These are phyloP conservation scores for Tylopilus sp. DNA, from an alignment of 768 basidiomycete genomes.

Conservation along the genomic window DNA sequence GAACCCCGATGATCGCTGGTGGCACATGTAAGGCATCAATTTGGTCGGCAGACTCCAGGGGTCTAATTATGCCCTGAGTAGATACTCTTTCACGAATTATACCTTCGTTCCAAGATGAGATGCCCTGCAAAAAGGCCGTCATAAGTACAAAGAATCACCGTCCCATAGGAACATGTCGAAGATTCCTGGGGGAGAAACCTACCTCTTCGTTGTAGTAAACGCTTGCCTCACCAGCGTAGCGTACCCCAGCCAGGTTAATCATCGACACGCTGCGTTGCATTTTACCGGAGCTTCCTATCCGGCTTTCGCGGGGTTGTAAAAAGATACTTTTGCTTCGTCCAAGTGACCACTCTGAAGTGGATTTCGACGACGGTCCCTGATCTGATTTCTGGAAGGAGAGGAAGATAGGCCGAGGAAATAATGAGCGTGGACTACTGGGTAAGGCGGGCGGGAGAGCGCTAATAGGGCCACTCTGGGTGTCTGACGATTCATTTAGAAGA, in stretches of 20 bases:
- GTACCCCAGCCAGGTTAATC: constrained; percentile 11
- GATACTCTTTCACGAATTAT: constrained; percentile 94
- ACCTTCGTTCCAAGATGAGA: constrained; percentile 40
- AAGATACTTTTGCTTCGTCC: background rate
- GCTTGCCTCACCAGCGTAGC: constrained; percentile 57
- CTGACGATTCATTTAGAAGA: background rate
- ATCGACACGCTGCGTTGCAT: constrained; percentile 13
- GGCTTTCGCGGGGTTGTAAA: constrained; percentile 8
- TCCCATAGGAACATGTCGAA: too few species aligned
- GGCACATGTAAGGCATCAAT: constrained; percentile 66
- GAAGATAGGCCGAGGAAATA: constrained; percentile 13
- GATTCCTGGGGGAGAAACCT: constrained; percentile 14
- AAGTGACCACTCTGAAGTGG: constrained; percentile 14
- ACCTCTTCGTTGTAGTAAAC: constrained; percentile 56
- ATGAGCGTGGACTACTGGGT: constrained; percentile 1
- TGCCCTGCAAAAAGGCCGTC: constrained; percentile 31
- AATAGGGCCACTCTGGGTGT: background rate
- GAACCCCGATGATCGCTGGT: constrained; percentile 59
- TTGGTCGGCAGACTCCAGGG: constrained; percentile 69
- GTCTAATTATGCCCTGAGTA: constrained; percentile 75
- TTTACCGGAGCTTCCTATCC: constrained; percentile 21
- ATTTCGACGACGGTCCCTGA: constrained; percentile 8
- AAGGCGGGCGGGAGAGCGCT: background rate
- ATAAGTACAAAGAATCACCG: constrained; percentile 3
- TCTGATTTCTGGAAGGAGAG: constrained; percentile 18